Evolutionary conservation across 2,329 filamentous ascomycete genomes (phyloP).

Genomic region (Incumbomyces lentus): DNA sequence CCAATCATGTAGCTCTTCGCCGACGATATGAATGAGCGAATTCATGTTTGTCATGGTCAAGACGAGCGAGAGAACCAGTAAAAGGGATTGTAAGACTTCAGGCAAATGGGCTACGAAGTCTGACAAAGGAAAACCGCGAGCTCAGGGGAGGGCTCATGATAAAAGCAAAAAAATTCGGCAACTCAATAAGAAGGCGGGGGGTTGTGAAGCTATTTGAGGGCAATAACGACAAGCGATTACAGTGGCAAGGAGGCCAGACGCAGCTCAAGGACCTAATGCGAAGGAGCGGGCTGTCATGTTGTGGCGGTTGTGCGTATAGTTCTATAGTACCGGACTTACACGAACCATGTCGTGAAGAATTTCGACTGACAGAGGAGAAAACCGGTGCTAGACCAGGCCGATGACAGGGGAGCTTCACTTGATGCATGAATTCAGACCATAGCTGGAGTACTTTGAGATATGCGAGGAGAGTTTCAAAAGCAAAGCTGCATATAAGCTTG

Average conservation of each 20-base stretch:
- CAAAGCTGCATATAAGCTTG: background rate
- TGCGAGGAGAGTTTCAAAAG: constrained; percentile 5
- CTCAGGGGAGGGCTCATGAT: background rate
- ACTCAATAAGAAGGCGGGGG: background rate
- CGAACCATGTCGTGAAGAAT: too few relatives aligned
- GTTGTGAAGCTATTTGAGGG: background rate
- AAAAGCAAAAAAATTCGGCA: background rate
- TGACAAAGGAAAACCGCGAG: too few relatives aligned
- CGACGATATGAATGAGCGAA: background rate
- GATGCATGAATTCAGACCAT: background rate
- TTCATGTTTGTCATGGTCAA: constrained; percentile 1
- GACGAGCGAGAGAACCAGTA: background rate
- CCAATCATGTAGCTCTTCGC: constrained; percentile 4
- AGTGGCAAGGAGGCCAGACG: background rate
- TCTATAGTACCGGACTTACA: too few relatives aligned
- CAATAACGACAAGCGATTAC: too few relatives aligned
- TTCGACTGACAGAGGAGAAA: too few relatives aligned
- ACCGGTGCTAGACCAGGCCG: background rate
- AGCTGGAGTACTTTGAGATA: background rate
- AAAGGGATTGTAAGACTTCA: background rate
- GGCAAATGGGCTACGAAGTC: too few relatives aligned
- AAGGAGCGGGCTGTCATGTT: background rate
- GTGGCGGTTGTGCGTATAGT: background rate
- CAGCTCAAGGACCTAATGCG: constrained; percentile 2
- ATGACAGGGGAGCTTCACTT: background rate